Conservation (phyloP, 2,329 filamentous ascomycete species). For the Xylariaceae sp. region DNA sequence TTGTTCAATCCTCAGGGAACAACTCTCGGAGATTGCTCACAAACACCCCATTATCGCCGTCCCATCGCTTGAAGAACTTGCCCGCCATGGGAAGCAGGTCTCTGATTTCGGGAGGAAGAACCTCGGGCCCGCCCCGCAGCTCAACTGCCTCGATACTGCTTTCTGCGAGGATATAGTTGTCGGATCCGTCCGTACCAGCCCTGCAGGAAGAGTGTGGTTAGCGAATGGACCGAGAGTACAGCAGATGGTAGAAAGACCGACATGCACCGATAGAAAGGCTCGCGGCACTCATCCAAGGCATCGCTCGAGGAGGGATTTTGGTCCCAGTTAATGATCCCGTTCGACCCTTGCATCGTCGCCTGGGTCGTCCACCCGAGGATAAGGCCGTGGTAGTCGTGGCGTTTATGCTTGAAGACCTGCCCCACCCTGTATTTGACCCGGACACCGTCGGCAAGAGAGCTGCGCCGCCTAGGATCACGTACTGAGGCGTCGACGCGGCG, state of each 20-base stretch:
- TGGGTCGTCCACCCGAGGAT: constrained; percentile 83
- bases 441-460: constrained; percentile 25
- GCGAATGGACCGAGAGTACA: constrained; percentile 23
- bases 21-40: constrained; percentile 75
- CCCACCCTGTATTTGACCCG: constrained; percentile 65
- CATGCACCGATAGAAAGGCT: constrained; percentile 83
- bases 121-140: constrained; percentile 22
- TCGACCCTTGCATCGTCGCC: no score
- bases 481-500: constrained; percentile 37
- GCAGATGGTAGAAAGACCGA: constrained; percentile 52
- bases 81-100: constrained; percentile 67
- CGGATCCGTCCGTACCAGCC: constrained; percentile 51
- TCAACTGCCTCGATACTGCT: constrained; percentile 68
- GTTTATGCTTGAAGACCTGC: constrained; percentile 75
- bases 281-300: constrained; percentile 40
- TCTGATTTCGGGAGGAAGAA: constrained; percentile 28
- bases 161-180: constrained; percentile 68
- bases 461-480: constrained; percentile 33
- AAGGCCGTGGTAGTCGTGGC: constrained; percentile 73
- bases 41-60: constrained; percentile 60
- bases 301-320: constrained; percentile 28
- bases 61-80: constrained; percentile 84
- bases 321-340: constrained; percentile 52
- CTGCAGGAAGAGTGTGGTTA: constrained; percentile 17
- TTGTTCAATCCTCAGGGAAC: constrained; percentile 82